phyloP scores from a whole-genome alignment of 805 yeast genomes.

The Wickerhamomyces strasburgensis region DNA sequence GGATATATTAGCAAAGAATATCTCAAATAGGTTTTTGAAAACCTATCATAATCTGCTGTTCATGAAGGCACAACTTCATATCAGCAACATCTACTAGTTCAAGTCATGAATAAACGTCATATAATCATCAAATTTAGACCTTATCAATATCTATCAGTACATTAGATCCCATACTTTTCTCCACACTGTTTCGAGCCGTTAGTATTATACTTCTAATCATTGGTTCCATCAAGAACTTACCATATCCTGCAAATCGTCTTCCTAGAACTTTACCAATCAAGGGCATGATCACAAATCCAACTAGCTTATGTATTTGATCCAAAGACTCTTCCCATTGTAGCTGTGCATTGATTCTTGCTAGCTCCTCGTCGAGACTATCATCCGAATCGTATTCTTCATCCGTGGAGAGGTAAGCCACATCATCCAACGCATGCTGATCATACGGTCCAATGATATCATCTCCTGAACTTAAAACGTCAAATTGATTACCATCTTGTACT shows the following conservation, averaged over 20 bases:
- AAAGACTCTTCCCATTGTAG: conserved; percentile 72
- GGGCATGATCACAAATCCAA: conserved; percentile 59
- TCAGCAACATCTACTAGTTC: conserved; percentile 7
- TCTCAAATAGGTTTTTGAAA: conserved; percentile 15
- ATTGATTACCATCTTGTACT: neutral
- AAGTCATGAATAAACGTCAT: neutral
- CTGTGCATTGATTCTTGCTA: conserved; percentile 43
- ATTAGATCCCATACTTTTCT: conserved; percentile 19
- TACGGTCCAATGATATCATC: neutral
- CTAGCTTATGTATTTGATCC: conserved; percentile 50
- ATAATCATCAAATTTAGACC: neutral
- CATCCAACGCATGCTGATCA: neutral
- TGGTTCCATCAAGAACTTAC: conserved; percentile 4
- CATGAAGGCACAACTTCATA: conserved; percentile 8
- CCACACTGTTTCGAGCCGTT: conserved; percentile 15
- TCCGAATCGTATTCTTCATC: conserved; percentile 16
- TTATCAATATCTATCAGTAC: conserved; percentile 9
- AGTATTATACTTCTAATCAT: conserved; percentile 1
- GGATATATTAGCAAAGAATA: conserved; percentile 19
- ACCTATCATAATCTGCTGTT: conserved; percentile 20
- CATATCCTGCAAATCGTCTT: conserved; percentile 44
- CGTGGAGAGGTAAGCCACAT: neutral
- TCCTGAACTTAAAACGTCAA: neutral
- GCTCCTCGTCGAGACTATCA: conserved; percentile 20
- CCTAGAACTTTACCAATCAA: conserved; percentile 65